These are phyloP conservation scores for Seminavis robusta DNA, from an alignment of 108 stramenopile genomes.

Conservation along the genomic window DNA sequence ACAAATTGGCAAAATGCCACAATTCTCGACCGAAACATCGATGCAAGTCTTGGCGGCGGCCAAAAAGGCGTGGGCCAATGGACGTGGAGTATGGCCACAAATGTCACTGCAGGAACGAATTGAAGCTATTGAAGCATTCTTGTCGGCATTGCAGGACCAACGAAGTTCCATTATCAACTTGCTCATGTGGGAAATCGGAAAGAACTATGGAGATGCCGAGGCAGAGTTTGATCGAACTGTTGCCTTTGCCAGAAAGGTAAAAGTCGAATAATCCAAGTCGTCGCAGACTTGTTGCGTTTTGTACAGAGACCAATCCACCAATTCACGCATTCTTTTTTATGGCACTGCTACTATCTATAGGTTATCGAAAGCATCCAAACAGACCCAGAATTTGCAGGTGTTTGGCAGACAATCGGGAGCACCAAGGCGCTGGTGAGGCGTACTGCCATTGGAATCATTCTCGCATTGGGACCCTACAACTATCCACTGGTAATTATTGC, in stretches of 20 bases:
- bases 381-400: conserved; percentile 20
- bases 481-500: conserved; percentile 88
- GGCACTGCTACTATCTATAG: no score
- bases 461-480: conserved; percentile 88
- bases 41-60: conserved; percentile 51
- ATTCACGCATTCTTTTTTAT: no score
- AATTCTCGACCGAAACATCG: conserved; percentile 56
- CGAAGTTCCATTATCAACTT: conserved; percentile 68
- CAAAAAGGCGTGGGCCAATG: conserved; percentile 68
- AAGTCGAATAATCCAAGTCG: no score
- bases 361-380: conserved; percentile 31
- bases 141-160: conserved; percentile 39
- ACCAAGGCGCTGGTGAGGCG: conserved; percentile 56
- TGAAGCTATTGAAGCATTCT: conserved; percentile 42
- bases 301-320: no score
- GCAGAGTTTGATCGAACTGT: conserved; percentile 91
- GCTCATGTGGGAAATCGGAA: conserved; percentile 94
- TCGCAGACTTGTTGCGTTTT: no score
- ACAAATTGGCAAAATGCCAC: conserved; percentile 70
- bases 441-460: conserved; percentile 76
- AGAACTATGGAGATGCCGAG: conserved; percentile 79
- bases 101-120: conserved; percentile 59
- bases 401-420: conserved; percentile 49
- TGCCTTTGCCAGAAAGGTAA: conserved; percentile 49
- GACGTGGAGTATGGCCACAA: conserved; percentile 83